Evolutionary conservation across 2,329 filamentous ascomycete genomes (phyloP).

Genomic region (Sarocladiaceae sp.): DNA sequence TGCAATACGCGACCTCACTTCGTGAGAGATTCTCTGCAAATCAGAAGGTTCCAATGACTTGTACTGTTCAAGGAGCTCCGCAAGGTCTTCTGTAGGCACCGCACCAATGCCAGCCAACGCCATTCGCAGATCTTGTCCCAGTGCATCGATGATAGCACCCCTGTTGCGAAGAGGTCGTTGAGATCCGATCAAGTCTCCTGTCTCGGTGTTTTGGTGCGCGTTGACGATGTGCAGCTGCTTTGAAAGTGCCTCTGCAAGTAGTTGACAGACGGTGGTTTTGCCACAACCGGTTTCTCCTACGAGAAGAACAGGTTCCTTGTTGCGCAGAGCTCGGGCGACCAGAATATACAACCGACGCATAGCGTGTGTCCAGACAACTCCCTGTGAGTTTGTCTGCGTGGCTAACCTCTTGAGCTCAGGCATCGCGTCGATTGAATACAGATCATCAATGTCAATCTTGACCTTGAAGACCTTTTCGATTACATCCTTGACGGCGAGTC

Average conservation of each 20-base stretch:
- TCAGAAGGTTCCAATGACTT: constrained; percentile 39
- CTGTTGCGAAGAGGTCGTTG: constrained; percentile 88
- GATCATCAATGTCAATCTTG: constrained; percentile 61
- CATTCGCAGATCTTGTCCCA: constrained; percentile 54
- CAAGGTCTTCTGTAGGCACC: constrained; percentile 36
- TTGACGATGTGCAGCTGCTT: constrained; percentile 85
- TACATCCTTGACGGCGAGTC: constrained; percentile 73
- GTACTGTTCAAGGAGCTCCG: constrained; percentile 55
- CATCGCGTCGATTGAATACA: constrained; percentile 62
- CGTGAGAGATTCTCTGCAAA: constrained; percentile 40
- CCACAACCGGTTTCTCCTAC: constrained; percentile 97
- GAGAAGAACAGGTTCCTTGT: constrained; percentile 89
- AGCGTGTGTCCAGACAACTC: constrained; percentile 87
- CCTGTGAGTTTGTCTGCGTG: constrained; percentile 44
- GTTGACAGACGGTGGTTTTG: constrained; percentile 93
- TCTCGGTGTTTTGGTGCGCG: constrained; percentile 97
- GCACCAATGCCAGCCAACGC: constrained; percentile 36
- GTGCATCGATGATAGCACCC: constrained; percentile 58
- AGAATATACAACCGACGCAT: constrained; percentile 90
- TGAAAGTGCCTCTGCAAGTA: constrained; percentile 73
- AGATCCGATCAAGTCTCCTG: constrained; percentile 92
- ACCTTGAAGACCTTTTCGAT: constrained; percentile 91
- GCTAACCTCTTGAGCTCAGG: constrained; percentile 48
- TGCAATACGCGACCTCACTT: constrained; percentile 40
- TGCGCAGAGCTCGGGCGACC: constrained; percentile 76